Percentiles rank a stretch among this genome's conserved stretches.
Conservation (phyloP, 1,139 yeast species). For the Lodderomyces pseudojiufengensis region DNA sequence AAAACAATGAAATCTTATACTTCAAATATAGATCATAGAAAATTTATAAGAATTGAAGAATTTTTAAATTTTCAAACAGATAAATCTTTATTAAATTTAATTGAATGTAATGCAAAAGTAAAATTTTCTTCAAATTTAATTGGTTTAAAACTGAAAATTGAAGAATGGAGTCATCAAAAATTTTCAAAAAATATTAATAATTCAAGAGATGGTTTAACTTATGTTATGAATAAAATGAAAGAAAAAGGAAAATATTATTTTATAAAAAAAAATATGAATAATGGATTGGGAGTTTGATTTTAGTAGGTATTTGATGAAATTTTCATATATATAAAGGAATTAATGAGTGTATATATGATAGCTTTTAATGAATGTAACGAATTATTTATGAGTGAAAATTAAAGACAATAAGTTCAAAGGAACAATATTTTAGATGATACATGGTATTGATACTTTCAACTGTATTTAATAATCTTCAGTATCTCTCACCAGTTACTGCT, state of each 20-base stretch:
- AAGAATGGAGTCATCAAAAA: constrained; percentile 72
- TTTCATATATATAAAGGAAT: background rate
- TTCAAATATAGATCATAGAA: constrained; percentile 81
- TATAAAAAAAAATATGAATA: too few relatives aligned
- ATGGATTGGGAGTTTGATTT: too few relatives aligned
- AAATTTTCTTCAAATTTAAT: constrained; percentile 69
- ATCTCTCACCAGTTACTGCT: too few relatives aligned
- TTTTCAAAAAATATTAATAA: constrained; percentile 66
- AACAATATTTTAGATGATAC: too few relatives aligned
- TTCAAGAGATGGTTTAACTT: constrained; percentile 70
- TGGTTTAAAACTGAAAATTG: constrained; percentile 72
- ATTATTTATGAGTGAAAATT: background rate
- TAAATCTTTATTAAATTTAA: constrained; percentile 20
- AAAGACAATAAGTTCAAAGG: background rate
- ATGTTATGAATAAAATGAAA: constrained; percentile 61
- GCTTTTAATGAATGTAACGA: background rate
- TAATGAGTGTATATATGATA: background rate
- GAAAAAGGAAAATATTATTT: constrained; percentile 12
- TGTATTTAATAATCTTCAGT: too few relatives aligned
- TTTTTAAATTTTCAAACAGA: constrained; percentile 42
- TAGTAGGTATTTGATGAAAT: background rate
- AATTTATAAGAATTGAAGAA: constrained; percentile 78
- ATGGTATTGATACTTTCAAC: too few relatives aligned
- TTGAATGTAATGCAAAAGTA: constrained; percentile 44
- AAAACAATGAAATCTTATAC: constrained; percentile 66